Evolutionary conservation across 768 basidiomycete species (phyloP), one percentile per base, ranked within the genome.

Genomic region (Jaapia argillacea): DNA sequence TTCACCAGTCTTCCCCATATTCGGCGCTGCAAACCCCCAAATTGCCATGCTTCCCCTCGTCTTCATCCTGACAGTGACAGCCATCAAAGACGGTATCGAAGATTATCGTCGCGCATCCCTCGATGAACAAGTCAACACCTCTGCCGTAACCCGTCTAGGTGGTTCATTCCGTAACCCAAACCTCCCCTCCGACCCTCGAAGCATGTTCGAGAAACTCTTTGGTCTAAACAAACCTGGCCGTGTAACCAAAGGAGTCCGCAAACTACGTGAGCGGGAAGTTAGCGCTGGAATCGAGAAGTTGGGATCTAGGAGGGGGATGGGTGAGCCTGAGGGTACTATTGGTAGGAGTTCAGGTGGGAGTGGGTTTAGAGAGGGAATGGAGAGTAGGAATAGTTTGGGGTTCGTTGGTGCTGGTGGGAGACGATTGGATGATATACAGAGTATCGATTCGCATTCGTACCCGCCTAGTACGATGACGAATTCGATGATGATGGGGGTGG

Each of bases 61-160:
- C 28, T 88, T 93, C 63, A 94, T 98, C 50, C 60, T 99, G 31
- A 58, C 68, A 23, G 84, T 94, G 40, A 97, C 94, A 13, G 93
- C 85, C 3, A 75, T 96, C 68, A 99, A 97, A 63, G 94, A 99
- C 58, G 94, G 84, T 5, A 68, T 97, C 25, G 94, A 98, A 64
- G 94, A 99, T 63, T 93, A 89, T 58, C 80, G 93, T n/a, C 81
- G 94, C 41, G 85, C 84, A 6, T 53, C 63, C 6, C 71, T 93
- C 31, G 94, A 99, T 58, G 85, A 96, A 48, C 81, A 91, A 55
- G 93, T 97, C 51, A 99, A 99, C 66, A 96, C 81, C 42, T 91
- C 87, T 0, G 88, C 93, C 3, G 81, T 85, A 10, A 97, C 92
- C 1, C 88, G 88, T 50, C 75, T 99, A 7, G 81, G 79, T 4